Conservation (phyloP, 192 early-diverging fungal species). For the Coemansia aciculifera region DNA sequence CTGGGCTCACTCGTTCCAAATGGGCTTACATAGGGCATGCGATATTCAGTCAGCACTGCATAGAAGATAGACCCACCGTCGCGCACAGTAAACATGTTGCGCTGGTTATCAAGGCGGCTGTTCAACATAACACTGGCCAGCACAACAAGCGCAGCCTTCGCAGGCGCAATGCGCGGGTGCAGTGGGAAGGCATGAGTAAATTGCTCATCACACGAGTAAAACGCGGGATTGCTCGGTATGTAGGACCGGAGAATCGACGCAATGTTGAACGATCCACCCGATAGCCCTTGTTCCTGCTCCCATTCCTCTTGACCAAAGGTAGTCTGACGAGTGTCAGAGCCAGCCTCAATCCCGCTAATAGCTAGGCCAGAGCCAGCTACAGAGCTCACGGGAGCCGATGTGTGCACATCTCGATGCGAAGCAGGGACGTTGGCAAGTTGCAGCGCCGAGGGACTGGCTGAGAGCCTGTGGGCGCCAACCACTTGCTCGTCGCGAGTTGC, state of each 20-base stretch:
- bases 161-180: slow-evolving; percentile 39
- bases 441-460: slow-evolving; percentile 14
- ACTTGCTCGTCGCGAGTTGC: slow-evolving; percentile 21
- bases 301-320: neutral
- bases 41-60: slow-evolving; percentile 29
- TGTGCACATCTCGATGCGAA: neutral
- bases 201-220: slow-evolving; percentile 46
- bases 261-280: slow-evolving; percentile 31
- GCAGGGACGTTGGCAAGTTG: neutral
- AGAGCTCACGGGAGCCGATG: neutral
- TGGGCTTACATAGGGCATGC: slow-evolving; percentile 37
- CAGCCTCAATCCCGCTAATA: neutral
- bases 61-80: slow-evolving; percentile 47
- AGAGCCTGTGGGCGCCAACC: neutral
- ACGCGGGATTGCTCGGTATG: slow-evolving; percentile 34
- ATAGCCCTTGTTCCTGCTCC: neutral
- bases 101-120: slow-evolving; percentile 43
- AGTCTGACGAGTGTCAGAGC: neutral
- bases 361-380: slow-evolving; percentile 8
- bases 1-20: slow-evolving; percentile 17
- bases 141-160: slow-evolving; percentile 35
- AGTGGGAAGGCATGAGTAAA: slow-evolving; percentile 38
- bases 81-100: slow-evolving; percentile 55
- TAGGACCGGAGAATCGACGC: slow-evolving; percentile 39
- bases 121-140: slow-evolving; percentile 52